Evolutionary conservation across 2,329 filamentous ascomycete species (phyloP).

Genomic region (Ascochyta fabae): DNA sequence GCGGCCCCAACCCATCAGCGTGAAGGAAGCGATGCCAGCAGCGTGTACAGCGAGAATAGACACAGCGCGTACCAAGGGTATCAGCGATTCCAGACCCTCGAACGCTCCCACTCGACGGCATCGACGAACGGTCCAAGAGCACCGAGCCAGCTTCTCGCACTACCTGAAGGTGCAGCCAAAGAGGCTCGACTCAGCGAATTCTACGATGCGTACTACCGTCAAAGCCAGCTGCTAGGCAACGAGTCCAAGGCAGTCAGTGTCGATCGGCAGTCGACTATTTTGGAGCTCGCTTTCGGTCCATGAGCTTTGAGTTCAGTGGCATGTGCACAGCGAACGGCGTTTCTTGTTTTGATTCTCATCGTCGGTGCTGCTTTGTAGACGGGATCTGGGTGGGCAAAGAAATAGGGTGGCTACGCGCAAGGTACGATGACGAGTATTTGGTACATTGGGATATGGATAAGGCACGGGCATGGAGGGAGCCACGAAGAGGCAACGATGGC

Average conservation of each 20-base stretch:
- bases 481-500: background rate
- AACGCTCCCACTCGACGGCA: constrained; percentile 21
- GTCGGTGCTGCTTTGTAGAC: background rate
- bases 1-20: constrained; percentile 31
- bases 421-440: background rate
- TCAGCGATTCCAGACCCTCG: constrained; percentile 17
- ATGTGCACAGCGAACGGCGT: constrained; percentile 7
- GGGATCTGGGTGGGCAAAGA: constrained; percentile 1
- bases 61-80: constrained; percentile 29
- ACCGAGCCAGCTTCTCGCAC: constrained; percentile 25
- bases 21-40: constrained; percentile 42
- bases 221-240: constrained; percentile 14
- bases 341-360: background rate
- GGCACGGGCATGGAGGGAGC: background rate
- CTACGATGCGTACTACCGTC: constrained; percentile 49
- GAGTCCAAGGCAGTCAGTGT: constrained; percentile 20
- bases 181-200: constrained; percentile 48
- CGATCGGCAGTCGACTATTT: constrained; percentile 36
- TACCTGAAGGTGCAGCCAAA: constrained; percentile 16
- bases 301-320: background rate
- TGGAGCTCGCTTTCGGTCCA: constrained; percentile 26
- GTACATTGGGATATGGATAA: background rate
- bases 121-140: constrained; percentile 27
- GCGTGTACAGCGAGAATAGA: constrained; percentile 41
- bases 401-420: background rate